A percentile compares a stretch with the other conserved stretches of the same genome.
phyloP scores from a whole-genome alignment of 129 eudicot species.

The Scalesia atractyloides region DNA sequence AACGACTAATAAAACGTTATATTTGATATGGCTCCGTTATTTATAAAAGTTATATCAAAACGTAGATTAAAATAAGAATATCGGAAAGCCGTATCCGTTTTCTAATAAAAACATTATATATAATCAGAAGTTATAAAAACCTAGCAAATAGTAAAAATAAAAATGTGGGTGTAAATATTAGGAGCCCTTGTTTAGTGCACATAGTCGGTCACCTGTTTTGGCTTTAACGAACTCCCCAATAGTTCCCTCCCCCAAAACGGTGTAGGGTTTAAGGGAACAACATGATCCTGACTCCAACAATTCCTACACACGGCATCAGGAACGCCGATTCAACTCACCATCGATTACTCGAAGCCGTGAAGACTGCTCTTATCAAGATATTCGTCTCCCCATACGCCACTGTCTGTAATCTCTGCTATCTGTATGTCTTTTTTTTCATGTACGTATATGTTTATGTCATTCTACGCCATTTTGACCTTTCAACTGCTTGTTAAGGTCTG shows the following conservation, averaged over 20 bases:
- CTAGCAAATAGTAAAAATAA: too few species aligned
- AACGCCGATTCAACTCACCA: slow-evolving; percentile 57
- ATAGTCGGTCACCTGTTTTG: background rate
- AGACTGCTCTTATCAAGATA: slow-evolving; percentile 81
- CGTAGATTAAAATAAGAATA: too few species aligned
- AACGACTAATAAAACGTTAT: too few species aligned
- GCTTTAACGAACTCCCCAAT: slow-evolving; percentile 4
- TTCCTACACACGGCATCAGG: slow-evolving; percentile 30
- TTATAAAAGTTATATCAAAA: too few species aligned
- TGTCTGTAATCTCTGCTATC: slow-evolving; percentile 31
- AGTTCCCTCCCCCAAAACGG: background rate
- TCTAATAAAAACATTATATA: too few species aligned
- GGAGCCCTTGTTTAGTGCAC: too few species aligned
- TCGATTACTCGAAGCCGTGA: slow-evolving; percentile 68
- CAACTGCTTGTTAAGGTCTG: slow-evolving; percentile 54
- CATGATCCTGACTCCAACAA: slow-evolving; percentile 30
- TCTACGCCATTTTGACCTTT: background rate
- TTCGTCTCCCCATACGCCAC: slow-evolving; percentile 93
- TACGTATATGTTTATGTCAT: background rate
- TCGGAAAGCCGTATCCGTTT: too few species aligned
- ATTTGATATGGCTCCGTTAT: too few species aligned
- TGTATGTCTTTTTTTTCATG: background rate
- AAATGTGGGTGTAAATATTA: too few species aligned
- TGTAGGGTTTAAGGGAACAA: slow-evolving; percentile 35
- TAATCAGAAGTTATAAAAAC: too few species aligned